These are phyloP conservation scores for Ogataea pini DNA, from an alignment of 805 yeast genomes.

Conservation along the genomic window DNA sequence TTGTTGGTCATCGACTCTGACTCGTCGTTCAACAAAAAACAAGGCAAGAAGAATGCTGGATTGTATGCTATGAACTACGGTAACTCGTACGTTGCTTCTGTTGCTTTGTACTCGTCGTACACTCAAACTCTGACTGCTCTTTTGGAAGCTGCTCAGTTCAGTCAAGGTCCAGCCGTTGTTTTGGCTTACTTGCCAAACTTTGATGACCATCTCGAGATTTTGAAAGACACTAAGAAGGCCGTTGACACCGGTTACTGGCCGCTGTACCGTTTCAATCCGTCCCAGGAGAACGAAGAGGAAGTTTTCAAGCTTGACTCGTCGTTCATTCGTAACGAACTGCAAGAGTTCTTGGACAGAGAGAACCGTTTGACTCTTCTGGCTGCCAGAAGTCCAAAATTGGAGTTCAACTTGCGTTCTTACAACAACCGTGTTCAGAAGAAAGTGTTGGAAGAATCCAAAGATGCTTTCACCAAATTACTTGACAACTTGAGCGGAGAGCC, in stretches of 20 bases:
- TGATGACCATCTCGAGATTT: conserved; percentile 68
- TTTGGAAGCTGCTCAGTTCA: conserved; percentile 81
- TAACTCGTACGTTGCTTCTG: conserved; percentile 86
- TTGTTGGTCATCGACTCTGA: conserved; percentile 86
- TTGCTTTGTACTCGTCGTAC: conserved; percentile 90
- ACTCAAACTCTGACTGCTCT: conserved; percentile 89
- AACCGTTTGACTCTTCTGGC: conserved; percentile 81
- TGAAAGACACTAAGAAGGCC: conserved; percentile 84
- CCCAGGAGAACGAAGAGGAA: conserved; percentile 45
- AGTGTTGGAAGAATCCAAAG: conserved; percentile 57
- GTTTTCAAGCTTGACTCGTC: conserved; percentile 82
- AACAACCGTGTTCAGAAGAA: conserved; percentile 60
- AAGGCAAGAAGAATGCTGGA: conserved; percentile 89
- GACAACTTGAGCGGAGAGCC: conserved; percentile 95
- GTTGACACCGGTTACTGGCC: conserved; percentile 98
- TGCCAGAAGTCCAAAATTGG: conserved; percentile 67
- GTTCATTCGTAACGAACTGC: conserved; percentile 70
- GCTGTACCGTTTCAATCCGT: conserved; percentile 81
- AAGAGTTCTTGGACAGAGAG: conserved; percentile 83
- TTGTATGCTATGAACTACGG: conserved; percentile 93
- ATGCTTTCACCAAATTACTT: conserved; percentile 71
- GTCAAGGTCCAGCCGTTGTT: conserved; percentile 84
- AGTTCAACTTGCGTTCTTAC: conserved; percentile 73
- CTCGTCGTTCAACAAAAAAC: conserved; percentile 52
- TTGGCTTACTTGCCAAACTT: conserved; percentile 87